phyloP scores from a whole-genome alignment of 2,329 filamentous ascomycete genomes.

The Tolypocladium sp. region DNA sequence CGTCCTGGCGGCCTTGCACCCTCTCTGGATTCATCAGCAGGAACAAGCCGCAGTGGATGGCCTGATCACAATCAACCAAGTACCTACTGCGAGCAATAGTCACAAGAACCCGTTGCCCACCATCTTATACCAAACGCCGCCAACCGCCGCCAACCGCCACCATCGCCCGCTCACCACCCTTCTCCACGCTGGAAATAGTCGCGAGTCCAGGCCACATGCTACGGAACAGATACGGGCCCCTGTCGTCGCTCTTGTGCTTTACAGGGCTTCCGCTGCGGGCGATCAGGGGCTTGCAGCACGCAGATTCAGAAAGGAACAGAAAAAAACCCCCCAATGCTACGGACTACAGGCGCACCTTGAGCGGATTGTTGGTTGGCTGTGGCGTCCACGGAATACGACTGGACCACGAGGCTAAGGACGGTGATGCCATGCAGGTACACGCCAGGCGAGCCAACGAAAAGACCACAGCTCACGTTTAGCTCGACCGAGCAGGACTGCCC shows the following conservation, averaged over 20 bases:
- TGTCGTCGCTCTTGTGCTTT: neutral
- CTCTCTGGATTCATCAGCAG: neutral
- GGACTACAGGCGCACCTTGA: neutral
- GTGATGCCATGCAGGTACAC: neutral
- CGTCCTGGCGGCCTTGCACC: neutral
- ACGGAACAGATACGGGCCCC: neutral
- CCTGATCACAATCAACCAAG: neutral
- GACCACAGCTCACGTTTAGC: neutral
- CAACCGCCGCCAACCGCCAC: no score
- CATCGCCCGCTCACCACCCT: neutral
- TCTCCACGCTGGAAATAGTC: neutral
- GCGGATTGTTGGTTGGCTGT: neutral
- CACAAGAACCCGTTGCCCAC: neutral
- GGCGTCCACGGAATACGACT: neutral
- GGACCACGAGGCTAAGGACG: neutral
- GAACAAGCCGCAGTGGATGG: neutral
- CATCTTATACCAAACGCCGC: no score
- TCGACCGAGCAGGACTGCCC: neutral
- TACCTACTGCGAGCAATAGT: neutral
- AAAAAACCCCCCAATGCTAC: neutral
- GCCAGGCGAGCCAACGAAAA: neutral
- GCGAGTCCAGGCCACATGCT: neutral
- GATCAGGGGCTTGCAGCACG: constrained; percentile 4
- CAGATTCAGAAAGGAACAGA: neutral
- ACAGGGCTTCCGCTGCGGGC: neutral